Evolutionary conservation across 75 land plant species (phyloP).

Genomic region (Pinus taeda): DNA sequence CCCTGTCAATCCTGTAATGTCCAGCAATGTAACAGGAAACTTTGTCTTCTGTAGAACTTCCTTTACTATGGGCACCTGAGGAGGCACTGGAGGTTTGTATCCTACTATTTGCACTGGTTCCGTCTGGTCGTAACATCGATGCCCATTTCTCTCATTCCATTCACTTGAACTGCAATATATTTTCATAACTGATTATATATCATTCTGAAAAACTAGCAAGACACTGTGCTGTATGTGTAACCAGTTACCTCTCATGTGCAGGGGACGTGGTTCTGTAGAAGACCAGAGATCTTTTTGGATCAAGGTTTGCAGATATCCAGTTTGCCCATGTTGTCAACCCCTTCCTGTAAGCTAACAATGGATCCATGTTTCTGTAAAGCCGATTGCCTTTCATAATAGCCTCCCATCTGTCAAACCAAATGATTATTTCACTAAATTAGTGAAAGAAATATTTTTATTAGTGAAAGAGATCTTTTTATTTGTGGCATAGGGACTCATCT

Average conservation of each 20-base stretch:
- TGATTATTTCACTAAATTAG: too few species aligned
- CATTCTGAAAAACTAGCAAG: neutral
- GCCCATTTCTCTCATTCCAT: slow-evolving; percentile 21
- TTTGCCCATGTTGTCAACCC: slow-evolving; percentile 76
- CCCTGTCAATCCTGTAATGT: slow-evolving; percentile 19
- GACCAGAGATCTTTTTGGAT: slow-evolving; percentile 49
- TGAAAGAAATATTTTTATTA: too few species aligned
- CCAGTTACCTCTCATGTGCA: slow-evolving; percentile 67
- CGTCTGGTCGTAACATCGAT: slow-evolving; percentile 8
- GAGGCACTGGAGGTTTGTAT: neutral
- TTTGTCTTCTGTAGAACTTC: neutral
- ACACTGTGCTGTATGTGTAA: too few species aligned
- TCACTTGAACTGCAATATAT: neutral
- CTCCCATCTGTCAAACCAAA: too few species aligned
- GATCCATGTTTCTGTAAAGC: slow-evolving; percentile 52
- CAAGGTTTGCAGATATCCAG: slow-evolving; percentile 64
- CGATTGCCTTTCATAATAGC: slow-evolving; percentile 38
- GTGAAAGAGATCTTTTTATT: too few species aligned
- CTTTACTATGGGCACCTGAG: neutral
- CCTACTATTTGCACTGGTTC: slow-evolving; percentile 7
- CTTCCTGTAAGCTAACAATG: slow-evolving; percentile 56
- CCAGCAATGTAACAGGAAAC: slow-evolving; percentile 14
- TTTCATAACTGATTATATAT: neutral
- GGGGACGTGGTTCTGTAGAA: slow-evolving; percentile 75
- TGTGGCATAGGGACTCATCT: too few species aligned